Conservation (phyloP, 768 basidiomycete genomes). For the Lactifluus hygrophoroides region DNA sequence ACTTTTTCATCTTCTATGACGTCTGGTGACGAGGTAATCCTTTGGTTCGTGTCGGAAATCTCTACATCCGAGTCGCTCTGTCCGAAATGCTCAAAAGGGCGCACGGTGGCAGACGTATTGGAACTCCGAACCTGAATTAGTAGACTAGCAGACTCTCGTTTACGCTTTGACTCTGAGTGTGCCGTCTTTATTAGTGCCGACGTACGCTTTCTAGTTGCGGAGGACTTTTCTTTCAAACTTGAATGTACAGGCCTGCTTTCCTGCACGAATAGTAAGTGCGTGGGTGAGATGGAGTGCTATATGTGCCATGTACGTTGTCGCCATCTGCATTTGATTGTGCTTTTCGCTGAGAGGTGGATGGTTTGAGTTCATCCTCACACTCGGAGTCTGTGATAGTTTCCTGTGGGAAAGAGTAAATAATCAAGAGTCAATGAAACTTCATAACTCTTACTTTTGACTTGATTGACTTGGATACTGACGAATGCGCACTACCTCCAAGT, state of each 20-base stretch:
- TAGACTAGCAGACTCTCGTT: not conserved
- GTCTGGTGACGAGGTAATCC: not conserved
- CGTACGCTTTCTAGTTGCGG: not conserved
- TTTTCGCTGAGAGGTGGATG: not conserved
- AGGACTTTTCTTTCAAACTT: not conserved
- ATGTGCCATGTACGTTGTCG: not conserved
- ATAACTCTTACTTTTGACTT: slow-evolving; percentile 13
- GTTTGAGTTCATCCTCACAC: not conserved
- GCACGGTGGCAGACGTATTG: not conserved
- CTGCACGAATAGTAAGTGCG: not conserved
- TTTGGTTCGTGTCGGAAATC: not conserved
- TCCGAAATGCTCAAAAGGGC: not conserved
- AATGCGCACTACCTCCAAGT: not conserved
- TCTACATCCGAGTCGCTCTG: slow-evolving; percentile 5
- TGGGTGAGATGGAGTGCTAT: not conserved
- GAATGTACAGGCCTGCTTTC: not conserved
- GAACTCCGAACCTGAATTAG: not conserved
- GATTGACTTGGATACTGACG: not conserved
- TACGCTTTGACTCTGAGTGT: slow-evolving; percentile 4
- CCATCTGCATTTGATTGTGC: not conserved
- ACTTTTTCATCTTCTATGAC: not conserved
- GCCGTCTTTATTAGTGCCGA: not conserved
- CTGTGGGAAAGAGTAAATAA: not conserved
- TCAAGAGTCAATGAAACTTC: not conserved
- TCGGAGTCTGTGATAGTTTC: slow-evolving; percentile 17